Conservation (phyloP, 768 basidiomycete species). For the Pleurotus tuoliensis region DNA sequence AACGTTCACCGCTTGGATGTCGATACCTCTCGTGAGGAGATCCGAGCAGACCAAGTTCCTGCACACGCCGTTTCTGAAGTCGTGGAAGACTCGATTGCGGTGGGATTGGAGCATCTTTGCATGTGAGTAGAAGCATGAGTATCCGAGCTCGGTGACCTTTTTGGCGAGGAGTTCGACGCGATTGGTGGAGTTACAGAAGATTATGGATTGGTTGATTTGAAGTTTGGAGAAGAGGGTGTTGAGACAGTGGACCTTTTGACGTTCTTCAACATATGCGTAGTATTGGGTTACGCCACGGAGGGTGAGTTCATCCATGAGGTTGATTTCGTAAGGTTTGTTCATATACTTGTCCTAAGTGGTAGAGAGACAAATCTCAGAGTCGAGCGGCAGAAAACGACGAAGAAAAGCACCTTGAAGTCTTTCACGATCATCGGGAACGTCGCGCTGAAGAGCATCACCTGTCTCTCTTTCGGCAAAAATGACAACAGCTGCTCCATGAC, state of each 20-base stretch:
- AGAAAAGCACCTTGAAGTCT: constrained; percentile 82
- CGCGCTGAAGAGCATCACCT: constrained; percentile 99
- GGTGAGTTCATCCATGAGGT: constrained; percentile 99
- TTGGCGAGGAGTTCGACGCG: constrained; percentile 98
- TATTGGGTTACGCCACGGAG: constrained; percentile 98
- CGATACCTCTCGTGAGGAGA: constrained; percentile 97
- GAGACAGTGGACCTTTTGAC: constrained; percentile 98
- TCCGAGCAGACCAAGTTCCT: constrained; percentile 98
- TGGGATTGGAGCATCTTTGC: constrained; percentile 99
- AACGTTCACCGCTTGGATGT: constrained; percentile 99
- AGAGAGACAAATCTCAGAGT: constrained; percentile 10
- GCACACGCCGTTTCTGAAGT: constrained; percentile 98
- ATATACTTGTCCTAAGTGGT: constrained; percentile 85
- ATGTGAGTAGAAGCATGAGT: constrained; percentile 99
- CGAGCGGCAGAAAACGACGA: background rate
- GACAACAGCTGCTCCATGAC: constrained; percentile 95
- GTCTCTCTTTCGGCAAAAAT: constrained; percentile 79
- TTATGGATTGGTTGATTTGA: constrained; percentile 99
- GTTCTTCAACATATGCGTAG: constrained; percentile 98
- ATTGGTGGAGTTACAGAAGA: constrained; percentile 99
- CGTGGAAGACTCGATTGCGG: constrained; percentile 99
- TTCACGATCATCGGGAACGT: constrained; percentile 99
- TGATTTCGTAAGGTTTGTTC: constrained; percentile 94
- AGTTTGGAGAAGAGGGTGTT: constrained; percentile 77
- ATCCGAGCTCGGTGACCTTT: constrained; percentile 98